Base-by-base conservation (phyloP, 495 filamentous ascomycete genomes). In the Annulohypoxylon moriforme region DNA sequence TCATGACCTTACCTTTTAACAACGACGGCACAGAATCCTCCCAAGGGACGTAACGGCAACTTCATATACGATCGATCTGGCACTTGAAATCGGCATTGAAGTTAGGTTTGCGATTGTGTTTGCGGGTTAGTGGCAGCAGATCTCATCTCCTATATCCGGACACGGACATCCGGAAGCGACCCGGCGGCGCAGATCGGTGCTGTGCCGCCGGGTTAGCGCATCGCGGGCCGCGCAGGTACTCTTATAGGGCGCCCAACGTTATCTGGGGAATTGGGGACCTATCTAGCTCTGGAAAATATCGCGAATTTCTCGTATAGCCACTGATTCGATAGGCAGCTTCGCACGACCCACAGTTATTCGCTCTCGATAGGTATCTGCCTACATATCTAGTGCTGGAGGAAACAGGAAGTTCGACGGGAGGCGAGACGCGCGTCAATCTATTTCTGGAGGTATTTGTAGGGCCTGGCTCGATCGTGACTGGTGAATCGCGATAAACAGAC, bases 371-470 rank as follows among this genome's bases (percentile, higher is more conserved):
- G 27, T 34, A 16, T 29, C 27, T 29, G 27, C 27, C 27, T 29
- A 29, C 3, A 29, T 47, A 20, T n/a, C n/a, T 20, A 18, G 27
- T 34, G 16, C 10, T 22, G 14, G 29, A 36, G 29, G 52, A 36
- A 36, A 56, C n/a, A 22, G 16, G 31, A 8, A 56, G 31, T 31
- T 24, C 14, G 18, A 52, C 22, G 24, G 10, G 3, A 29, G 24
- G 4, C 24, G 24, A 52, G 47, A 52, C 47, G 47, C 47, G 47
- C 47, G 47, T 52, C 47, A 27, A 49, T 49, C 46, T 49, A 22
- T 49, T 22, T 25, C 8, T 10, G 46, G 10, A 20, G 46, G 22
- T 52, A 52, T 29, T 27, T 52, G 24, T 52, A 29, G n/a, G 4
- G 24, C 24, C 24, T 52, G 11, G 4, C 10, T 52, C 13, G 25